Base-by-base conservation (phyloP, 257 asterid species). In the Henckelia pumila region DNA sequence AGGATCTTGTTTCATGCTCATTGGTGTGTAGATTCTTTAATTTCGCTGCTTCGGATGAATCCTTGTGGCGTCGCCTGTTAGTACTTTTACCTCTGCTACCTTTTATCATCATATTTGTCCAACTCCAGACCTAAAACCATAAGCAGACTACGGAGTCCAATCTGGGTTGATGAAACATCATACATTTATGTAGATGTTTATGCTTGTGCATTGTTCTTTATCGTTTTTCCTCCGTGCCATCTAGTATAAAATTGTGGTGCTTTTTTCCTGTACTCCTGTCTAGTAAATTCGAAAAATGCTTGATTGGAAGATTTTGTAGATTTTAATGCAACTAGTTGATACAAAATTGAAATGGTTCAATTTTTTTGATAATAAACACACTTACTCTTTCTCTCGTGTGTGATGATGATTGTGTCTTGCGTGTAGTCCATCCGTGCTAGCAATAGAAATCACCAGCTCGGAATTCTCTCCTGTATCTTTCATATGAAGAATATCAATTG, bases 1-100 rank as follows among this genome's bases (percentile, higher is more conserved):
- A 87, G 96, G 95, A 89, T 83, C 96, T 89, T 68, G 83, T 82
- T 70, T 77, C 92, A 5, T 89, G 96, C 75, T 82, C 96, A n/a
- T 40, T 85, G 86, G 92, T 82, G 55, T 89, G 95, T 78, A 81
- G 81, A 81, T 89, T 87, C 78, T 79, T 89, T 22, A 85, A 79
- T 68, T 67, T 64, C 81, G 89, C 84, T 73, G 91, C 95, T 76
- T 83, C 91, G 24, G 96, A 87, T 67, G 96, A 89, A 78, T 83
- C 91, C 19, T 64, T 87, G 84, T 89, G 96, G 96, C 86, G 92
- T 59, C 88, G 89, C 85, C 78, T 89, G 96, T 89, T 59, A 89
- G 96, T 83, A 72, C 64, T 71, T 59, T 29, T 68, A 58, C 53
- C 59, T 59, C 37, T 56, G 16, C 14, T 55, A 49, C 37, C 32